phyloP scores from a whole-genome alignment of 495 filamentous ascomycete genomes.

The Chaetomium tenue region DNA sequence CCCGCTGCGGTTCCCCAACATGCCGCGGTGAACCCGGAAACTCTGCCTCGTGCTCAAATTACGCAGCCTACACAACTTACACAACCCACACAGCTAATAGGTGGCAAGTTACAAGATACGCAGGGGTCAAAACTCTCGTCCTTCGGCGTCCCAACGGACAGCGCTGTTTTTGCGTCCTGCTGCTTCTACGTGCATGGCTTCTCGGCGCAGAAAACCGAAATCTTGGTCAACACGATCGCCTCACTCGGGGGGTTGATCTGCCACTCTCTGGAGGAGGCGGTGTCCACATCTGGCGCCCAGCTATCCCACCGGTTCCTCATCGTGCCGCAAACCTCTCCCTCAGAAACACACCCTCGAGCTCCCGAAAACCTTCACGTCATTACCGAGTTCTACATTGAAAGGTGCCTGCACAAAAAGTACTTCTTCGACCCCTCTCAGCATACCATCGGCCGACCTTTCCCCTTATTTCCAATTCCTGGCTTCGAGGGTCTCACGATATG shows the following conservation, averaged over 20 bases:
- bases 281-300: conserved; percentile 29
- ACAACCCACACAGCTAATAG: conserved; percentile 15
- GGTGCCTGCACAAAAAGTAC: conserved; percentile 71
- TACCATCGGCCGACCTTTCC: conserved; percentile 72
- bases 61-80: conserved; percentile 18
- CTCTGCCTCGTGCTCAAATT: conserved; percentile 7
- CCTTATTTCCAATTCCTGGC: conserved; percentile 62
- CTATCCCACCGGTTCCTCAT: conserved; percentile 46
- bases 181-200: conserved; percentile 69
- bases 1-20: conserved; percentile 2
- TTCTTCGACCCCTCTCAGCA: conserved; percentile 68
- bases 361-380: conserved; percentile 53
- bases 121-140: conserved; percentile 33
- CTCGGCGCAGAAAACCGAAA: conserved; percentile 37
- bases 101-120: conserved; percentile 26
- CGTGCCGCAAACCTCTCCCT: conserved; percentile 48
- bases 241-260: conserved; percentile 49
- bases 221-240: conserved; percentile 46
- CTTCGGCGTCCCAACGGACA: conserved; percentile 31
- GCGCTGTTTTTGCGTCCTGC: conserved; percentile 51
- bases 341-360: conserved; percentile 41
- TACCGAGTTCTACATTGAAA: conserved; percentile 92
- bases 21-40: conserved; percentile 16
- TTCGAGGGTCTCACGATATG: conserved; percentile 68
- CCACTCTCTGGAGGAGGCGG: conserved; percentile 45